Evolutionary conservation across 306 rosid species (phyloP).

Genomic region (Acacia melanoxylon): DNA sequence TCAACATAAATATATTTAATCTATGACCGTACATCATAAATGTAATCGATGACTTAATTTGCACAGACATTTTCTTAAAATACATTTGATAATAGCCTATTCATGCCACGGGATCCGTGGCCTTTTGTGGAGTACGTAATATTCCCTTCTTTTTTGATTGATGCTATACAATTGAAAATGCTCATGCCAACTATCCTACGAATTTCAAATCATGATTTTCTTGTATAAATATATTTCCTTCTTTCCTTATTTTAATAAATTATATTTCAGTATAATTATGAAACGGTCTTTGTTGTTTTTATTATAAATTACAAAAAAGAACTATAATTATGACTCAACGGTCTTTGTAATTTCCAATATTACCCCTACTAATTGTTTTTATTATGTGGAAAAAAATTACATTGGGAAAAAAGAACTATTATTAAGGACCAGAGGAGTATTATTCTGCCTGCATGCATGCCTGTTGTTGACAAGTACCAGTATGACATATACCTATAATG

Average conservation of each 20-base stretch:
- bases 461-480: neutral
- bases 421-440: no score
- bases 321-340: no score
- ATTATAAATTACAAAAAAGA: neutral
- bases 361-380: no score
- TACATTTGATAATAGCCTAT: neutral
- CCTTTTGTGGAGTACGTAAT: neutral
- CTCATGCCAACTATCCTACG: neutral
- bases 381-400: no score
- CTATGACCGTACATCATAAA: neutral
- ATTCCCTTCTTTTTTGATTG: neutral
- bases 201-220: neutral
- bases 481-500: neutral
- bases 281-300: neutral
- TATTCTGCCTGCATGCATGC: neutral
- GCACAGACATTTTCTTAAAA: neutral
- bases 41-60: neutral
- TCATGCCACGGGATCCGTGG: neutral
- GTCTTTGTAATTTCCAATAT: no score
- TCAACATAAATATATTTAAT: neutral
- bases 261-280: neutral
- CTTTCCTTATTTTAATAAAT: neutral
- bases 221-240: neutral
- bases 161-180: neutral
- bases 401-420: no score